These are phyloP conservation scores for Xerocomus potaroensis DNA, from an alignment of 768 basidiomycete genomes.

Conservation along the genomic window DNA sequence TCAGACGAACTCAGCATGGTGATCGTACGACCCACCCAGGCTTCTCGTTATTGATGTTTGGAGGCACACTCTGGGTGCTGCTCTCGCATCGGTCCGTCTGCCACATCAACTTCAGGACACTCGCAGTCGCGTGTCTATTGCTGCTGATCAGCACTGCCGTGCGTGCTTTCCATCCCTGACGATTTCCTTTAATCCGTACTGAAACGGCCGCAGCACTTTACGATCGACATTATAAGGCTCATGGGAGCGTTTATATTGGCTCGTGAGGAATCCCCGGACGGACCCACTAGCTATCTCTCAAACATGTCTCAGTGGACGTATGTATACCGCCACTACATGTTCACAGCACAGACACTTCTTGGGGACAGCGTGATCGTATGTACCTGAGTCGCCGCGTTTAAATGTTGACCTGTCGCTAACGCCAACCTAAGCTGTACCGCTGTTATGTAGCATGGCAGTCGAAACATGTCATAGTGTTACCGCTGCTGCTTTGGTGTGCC, in stretches of 20 bases:
- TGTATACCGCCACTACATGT: slow-evolving; percentile 24
- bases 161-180: not conserved
- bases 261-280: slow-evolving; percentile 11
- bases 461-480: slow-evolving; percentile 24
- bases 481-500: slow-evolving; percentile 29
- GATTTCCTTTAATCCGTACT: too few species aligned
- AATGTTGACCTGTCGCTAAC: not conserved
- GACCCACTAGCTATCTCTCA: slow-evolving; percentile 23
- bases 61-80: slow-evolving; percentile 27
- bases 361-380: slow-evolving; percentile 31
- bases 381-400: not conserved
- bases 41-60: slow-evolving; percentile 36
- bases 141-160: slow-evolving; percentile 30
- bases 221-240: slow-evolving; percentile 22
- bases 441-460: slow-evolving; percentile 33
- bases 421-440: slow-evolving; percentile 18
- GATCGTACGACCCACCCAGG: slow-evolving; percentile 14
- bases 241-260: slow-evolving; percentile 26
- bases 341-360: slow-evolving; percentile 23
- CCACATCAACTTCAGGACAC: slow-evolving; percentile 20
- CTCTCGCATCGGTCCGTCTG: slow-evolving; percentile 1
- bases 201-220: slow-evolving; percentile 19
- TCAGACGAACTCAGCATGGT: not conserved
- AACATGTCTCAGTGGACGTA: slow-evolving; percentile 26
- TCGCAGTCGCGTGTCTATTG: slow-evolving; percentile 23